These are phyloP conservation scores for Microsporum ferrugineum DNA, from an alignment of 2,329 filamentous ascomycete genomes.

Conservation along the genomic window DNA sequence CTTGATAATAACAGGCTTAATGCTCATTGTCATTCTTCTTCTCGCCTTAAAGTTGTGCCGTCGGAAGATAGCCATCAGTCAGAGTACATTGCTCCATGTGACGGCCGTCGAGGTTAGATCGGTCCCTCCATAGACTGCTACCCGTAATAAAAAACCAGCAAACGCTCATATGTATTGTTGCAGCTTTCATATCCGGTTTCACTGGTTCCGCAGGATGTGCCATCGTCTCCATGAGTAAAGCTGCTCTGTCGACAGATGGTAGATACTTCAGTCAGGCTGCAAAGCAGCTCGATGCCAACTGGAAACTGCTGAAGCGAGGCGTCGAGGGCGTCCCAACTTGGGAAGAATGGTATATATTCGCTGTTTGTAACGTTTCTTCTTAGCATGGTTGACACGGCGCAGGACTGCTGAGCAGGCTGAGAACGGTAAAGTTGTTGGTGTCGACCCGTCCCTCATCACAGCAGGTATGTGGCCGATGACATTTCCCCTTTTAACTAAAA, in stretches of 20 bases:
- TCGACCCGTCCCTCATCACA: constrained; percentile 80
- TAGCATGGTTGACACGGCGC: constrained; percentile 10
- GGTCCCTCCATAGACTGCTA: background rate
- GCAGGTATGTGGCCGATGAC: constrained; percentile 36
- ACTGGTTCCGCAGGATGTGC: constrained; percentile 90
- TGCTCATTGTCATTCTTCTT: constrained; percentile 35
- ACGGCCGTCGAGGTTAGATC: constrained; percentile 61
- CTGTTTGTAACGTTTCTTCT: constrained; percentile 9
- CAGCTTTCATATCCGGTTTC: constrained; percentile 83
- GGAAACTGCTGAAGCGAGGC: constrained; percentile 84
- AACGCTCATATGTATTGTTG: constrained; percentile 6
- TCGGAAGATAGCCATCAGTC: constrained; percentile 97
- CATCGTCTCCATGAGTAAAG: constrained; percentile 73
- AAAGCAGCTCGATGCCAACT: constrained; percentile 83
- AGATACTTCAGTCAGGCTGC: constrained; percentile 95
- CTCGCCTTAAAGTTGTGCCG: constrained; percentile 59
- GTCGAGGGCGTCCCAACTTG: constrained; percentile 90
- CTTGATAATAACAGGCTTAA: constrained; percentile 6
- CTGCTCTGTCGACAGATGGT: constrained; percentile 84
- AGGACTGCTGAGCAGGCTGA: constrained; percentile 69
- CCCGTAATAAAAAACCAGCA: background rate
- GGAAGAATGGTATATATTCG: constrained; percentile 68
- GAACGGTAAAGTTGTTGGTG: constrained; percentile 75
- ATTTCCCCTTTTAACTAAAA: background rate
- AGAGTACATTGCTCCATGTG: constrained; percentile 95